phyloP scores from a whole-genome alignment of 345 rosid genomes.

The Hibiscus trionum region DNA sequence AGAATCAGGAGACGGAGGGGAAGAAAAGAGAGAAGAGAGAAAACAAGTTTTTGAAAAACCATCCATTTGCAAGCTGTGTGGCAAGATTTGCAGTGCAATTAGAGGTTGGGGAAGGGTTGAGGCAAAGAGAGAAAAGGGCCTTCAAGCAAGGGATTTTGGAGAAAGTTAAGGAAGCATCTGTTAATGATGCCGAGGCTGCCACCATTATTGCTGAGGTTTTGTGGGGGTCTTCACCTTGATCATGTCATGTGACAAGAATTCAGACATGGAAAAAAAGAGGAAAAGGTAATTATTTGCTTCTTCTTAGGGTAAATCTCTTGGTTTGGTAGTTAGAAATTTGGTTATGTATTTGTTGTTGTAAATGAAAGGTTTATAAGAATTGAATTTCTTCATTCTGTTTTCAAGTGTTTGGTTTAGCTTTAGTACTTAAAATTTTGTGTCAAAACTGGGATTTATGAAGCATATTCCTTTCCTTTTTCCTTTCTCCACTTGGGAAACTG shows the following conservation, averaged over 20 bases:
- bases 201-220: slow-evolving; percentile 62
- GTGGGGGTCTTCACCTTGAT: slow-evolving; percentile 72
- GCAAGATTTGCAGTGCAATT: slow-evolving; percentile 65
- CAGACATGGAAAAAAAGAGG: not conserved
- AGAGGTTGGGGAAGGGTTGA: slow-evolving; percentile 70
- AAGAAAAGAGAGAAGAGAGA: slow-evolving; percentile 13
- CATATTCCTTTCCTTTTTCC: not conserved
- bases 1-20: slow-evolving; percentile 7
- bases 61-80: slow-evolving; percentile 63
- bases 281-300: not conserved
- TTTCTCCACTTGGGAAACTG: not conserved
- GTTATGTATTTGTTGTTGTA: not conserved
- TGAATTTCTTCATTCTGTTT: not conserved
- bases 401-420: not conserved
- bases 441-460: not conserved
- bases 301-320: not conserved
- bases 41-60: slow-evolving; percentile 31
- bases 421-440: not conserved
- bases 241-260: not conserved
- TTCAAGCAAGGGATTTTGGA: slow-evolving; percentile 47
- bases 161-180: slow-evolving; percentile 38
- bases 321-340: not conserved
- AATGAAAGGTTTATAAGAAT: slow-evolving; percentile 13
- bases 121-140: slow-evolving; percentile 59
- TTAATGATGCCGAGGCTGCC: slow-evolving; percentile 53